Evolutionary conservation across 345 rosid genomes (phyloP), one percentile per base, ranked within the genome.

Genomic region (Sisymbrium altissimum): DNA sequence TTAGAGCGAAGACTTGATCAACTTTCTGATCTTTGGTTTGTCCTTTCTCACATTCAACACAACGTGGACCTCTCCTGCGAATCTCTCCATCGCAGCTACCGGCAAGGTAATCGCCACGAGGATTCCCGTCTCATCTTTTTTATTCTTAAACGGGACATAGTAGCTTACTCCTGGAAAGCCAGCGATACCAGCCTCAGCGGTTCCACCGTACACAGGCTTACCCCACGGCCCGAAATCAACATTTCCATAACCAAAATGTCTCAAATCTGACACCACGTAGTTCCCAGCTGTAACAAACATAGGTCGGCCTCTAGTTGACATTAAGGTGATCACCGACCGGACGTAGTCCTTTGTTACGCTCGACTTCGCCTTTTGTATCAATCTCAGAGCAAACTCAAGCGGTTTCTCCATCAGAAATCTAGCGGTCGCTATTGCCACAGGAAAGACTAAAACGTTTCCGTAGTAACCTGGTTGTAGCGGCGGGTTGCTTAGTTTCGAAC

Each of bases 191-290:
- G 83, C 82, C 76, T 70, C 73, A 0, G 85, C 85, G 0, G 76
- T 62, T 46, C 92, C 88, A 1, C 81, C 83, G 11, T 84, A 87
- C 2, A 55, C 79, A 2, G 90, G 73, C 64, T 78, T 79, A 14
- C 87, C 92, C 89, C 86, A 87, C 3, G 64, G 70, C 4, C 88
- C 89, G 14, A 82, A 85, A 63, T 86, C 89, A 7, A 81, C 75
- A 0, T 78, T 55, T 8, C 63, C 76, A 2, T 83, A 80, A 29
- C 81, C 88, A 5, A 64, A 71, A 7, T 68, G 78, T 3, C 78
- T 83, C 64, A 84, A 36, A 43, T 87, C 90, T 2, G 89, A 86
- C 15, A 86, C 75, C 2, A 85, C 10, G 23, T 63, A 87, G 43
- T 77, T 55, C 13, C 81, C 56, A 0, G 76, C 63, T 30, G 73